Evolutionary conservation across 257 asterid genomes (phyloP).

Genomic region (Leonotis leonurus): DNA sequence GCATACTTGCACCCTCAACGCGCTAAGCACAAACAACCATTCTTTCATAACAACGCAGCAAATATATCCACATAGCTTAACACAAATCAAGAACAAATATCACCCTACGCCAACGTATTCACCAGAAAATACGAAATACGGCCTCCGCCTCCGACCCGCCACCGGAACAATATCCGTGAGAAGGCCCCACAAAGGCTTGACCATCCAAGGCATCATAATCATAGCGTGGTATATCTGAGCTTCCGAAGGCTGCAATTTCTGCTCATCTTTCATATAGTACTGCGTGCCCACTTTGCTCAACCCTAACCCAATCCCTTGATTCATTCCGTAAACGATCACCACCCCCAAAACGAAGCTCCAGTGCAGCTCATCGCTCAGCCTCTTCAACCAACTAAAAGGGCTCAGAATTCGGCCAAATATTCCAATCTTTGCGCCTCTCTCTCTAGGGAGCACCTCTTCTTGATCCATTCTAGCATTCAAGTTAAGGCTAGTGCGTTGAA

Average conservation of each 20-base stretch:
- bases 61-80: background rate
- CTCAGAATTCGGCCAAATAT: conserved; percentile 21
- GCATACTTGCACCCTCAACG: background rate
- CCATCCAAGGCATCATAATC: conserved; percentile 73
- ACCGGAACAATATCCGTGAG: conserved; percentile 81
- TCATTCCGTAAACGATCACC: conserved; percentile 72
- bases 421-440: conserved; percentile 14
- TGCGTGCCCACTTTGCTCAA: conserved; percentile 60
- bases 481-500: background rate
- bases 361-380: conserved; percentile 58
- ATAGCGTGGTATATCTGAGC: conserved; percentile 77
- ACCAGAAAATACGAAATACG: conserved; percentile 82
- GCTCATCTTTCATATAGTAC: conserved; percentile 88
- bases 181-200: conserved; percentile 86
- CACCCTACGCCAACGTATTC: background rate
- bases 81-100: background rate
- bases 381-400: conserved; percentile 49
- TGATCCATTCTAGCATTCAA: conserved; percentile 23
- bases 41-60: background rate
- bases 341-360: conserved; percentile 89
- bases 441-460: conserved; percentile 29
- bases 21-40: background rate
- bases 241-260: conserved; percentile 84
- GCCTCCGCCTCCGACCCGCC: conserved; percentile 69
- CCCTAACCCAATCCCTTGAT: conserved; percentile 77